These are phyloP conservation scores for Pontederia paniculata DNA, from an alignment of 176 grass and related monocot genomes.

Conservation along the genomic window DNA sequence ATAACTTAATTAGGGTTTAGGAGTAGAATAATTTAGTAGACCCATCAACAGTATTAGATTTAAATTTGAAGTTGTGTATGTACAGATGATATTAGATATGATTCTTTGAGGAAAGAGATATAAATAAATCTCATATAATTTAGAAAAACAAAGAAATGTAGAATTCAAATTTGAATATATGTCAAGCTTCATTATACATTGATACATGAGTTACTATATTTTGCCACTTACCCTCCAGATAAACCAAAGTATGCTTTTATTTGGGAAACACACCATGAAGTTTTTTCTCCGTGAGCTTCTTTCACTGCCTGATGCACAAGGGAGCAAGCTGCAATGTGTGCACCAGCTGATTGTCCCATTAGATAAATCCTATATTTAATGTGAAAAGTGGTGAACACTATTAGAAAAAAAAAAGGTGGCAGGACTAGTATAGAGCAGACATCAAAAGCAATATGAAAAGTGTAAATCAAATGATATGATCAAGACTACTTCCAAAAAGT, in stretches of 20 bases:
- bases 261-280: conserved; percentile 79
- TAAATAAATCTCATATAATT: too few relatives aligned
- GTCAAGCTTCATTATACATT: background rate
- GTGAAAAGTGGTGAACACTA: conserved; percentile 8
- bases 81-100: too few relatives aligned
- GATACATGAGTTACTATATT: background rate
- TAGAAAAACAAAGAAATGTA: background rate
- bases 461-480: too few relatives aligned
- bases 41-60: too few relatives aligned
- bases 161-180: background rate
- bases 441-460: background rate
- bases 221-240: conserved; percentile 61
- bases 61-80: too few relatives aligned
- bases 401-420: background rate
- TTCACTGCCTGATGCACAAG: conserved; percentile 62
- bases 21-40: too few relatives aligned
- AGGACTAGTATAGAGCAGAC: background rate
- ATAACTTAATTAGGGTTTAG: too few relatives aligned
- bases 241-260: conserved; percentile 91
- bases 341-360: conserved; percentile 96
- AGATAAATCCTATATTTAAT: conserved; percentile 62
- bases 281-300: conserved; percentile 48
- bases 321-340: conserved; percentile 79
- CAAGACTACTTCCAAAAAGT: too few relatives aligned
- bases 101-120: too few relatives aligned